phyloP scores from a whole-genome alignment of 164 flowering plant genomes.

The Macadamia tetraphylla region DNA sequence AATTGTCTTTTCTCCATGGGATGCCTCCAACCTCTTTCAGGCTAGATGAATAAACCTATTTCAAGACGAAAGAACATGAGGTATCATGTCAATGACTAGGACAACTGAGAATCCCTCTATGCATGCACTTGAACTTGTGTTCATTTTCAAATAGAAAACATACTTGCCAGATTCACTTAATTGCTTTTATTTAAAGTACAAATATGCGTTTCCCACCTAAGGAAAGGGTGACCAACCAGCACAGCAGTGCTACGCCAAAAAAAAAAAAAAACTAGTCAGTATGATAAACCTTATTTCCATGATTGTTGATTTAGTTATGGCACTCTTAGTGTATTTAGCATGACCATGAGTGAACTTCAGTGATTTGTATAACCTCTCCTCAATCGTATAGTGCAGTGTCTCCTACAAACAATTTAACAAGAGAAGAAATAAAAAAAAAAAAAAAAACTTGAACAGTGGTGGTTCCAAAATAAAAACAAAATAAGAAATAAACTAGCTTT shows the following conservation, averaged over 20 bases:
- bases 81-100: background rate
- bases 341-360: conserved; percentile 96
- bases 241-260: too few relatives aligned
- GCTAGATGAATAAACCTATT: conserved; percentile 81
- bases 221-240: too few relatives aligned
- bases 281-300: conserved; percentile 78
- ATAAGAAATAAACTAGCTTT: too few relatives aligned
- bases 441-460: too few relatives aligned
- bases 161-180: too few relatives aligned
- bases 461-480: too few relatives aligned
- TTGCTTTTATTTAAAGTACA: too few relatives aligned
- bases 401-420: conserved; percentile 32
- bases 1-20: conserved; percentile 96
- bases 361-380: conserved; percentile 78
- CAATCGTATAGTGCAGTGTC: conserved; percentile 91
- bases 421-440: background rate
- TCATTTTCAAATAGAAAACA: too few relatives aligned
- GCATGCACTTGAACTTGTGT: too few relatives aligned
- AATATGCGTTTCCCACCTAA: too few relatives aligned
- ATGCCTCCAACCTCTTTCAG: conserved; percentile 99
- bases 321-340: conserved; percentile 57
- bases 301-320: conserved; percentile 59
- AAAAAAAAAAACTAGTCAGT: too few relatives aligned
- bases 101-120: too few relatives aligned
- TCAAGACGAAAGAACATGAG: conserved; percentile 15